Base-by-base conservation (phyloP, 2,329 filamentous ascomycete species). In the Aureobasidium sp. region DNA sequence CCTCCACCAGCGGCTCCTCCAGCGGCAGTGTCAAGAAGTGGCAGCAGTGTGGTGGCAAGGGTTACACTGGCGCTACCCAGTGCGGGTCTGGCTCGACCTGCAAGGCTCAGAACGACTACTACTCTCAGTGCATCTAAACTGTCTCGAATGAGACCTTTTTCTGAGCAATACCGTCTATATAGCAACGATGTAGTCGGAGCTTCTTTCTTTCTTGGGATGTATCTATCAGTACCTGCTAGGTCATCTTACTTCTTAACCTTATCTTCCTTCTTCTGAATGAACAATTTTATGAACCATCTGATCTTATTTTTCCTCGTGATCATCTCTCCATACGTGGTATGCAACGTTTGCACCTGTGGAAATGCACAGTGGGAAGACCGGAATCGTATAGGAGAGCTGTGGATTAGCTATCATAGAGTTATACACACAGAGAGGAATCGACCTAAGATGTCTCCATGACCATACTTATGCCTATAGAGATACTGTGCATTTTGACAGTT, bases 61-160 rank as follows among this genome's bases (percentile, higher is more conserved):
- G 70, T 45, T 80, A 74, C 71, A 75, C 72, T 15, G 78, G 77
- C 4, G 63, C 76, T 8, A 79, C 76, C 11, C 68, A 66, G 3
- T 81, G 79, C 66, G 72, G 48, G 15, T 72, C 73, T 65, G 74
- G 74, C 7, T 77, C 73, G 53, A 77, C 73, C 29, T 81, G 78
- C 71, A 70, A 73, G 20, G 68, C 68, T 27, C 62, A 71, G 66
- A 78, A 76, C 60, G 70, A 74, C 10, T 81, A 72, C 59, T 81
- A 81, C 68, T 79, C 74, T 13, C 78, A 81, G 71, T 81, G 79
- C 64, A 40, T 69, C 33, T 67, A 55, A 64, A 47, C n/a, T 13
- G n/a, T 31, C 6, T 23, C 38, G 11, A 4, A 16, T 16, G 40
- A 23, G 16, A 58, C 23, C 20, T 20, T n/a, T 16, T 10, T 23